Conservation (phyloP, 1,139 yeast genomes). For the Kodamaea sp. region DNA sequence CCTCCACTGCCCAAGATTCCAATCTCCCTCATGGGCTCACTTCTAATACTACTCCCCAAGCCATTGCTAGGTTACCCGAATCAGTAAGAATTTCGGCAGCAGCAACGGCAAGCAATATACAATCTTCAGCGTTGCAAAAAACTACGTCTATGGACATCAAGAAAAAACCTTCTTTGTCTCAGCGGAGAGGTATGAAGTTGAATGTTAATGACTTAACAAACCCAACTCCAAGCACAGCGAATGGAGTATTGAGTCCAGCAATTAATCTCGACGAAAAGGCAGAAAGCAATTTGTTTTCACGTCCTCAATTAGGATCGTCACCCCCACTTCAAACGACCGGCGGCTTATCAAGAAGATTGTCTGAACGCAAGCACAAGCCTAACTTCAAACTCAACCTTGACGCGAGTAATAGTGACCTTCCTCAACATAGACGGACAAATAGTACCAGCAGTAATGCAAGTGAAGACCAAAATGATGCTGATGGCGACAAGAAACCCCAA, state of each 20-base stretch:
- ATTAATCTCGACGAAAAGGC: conserved; percentile 3
- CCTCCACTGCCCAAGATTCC: not conserved
- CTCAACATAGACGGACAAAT: conserved; percentile 10
- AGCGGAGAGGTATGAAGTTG: conserved; percentile 59
- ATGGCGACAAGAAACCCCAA: conserved; percentile 21
- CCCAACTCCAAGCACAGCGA: conserved; percentile 5
- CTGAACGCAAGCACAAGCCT: conserved; percentile 41
- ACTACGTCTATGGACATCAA: conserved; percentile 21
- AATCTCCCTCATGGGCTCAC: not conserved
- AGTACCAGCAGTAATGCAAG: conserved; percentile 2
- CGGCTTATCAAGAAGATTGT: conserved; percentile 37
- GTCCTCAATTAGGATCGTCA: conserved; percentile 4
- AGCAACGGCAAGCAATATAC: not conserved
- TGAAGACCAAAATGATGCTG: not conserved
- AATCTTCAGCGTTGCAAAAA: not conserved
- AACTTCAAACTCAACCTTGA: conserved; percentile 40
- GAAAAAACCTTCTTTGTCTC: conserved; percentile 54
- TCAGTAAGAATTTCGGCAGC: conserved; percentile 5
- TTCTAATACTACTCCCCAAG: conserved; percentile 17
- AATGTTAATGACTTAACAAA: conserved; percentile 35
- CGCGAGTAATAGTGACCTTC: conserved; percentile 15
- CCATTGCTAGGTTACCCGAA: conserved; percentile 23
- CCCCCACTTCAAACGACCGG: conserved; percentile 29
- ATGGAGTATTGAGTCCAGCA: conserved; percentile 8
- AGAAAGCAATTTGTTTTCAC: not conserved